Evolutionary conservation across 2,329 filamentous ascomycete species (phyloP).

Genomic region (Trichoderma brevicompactum): DNA sequence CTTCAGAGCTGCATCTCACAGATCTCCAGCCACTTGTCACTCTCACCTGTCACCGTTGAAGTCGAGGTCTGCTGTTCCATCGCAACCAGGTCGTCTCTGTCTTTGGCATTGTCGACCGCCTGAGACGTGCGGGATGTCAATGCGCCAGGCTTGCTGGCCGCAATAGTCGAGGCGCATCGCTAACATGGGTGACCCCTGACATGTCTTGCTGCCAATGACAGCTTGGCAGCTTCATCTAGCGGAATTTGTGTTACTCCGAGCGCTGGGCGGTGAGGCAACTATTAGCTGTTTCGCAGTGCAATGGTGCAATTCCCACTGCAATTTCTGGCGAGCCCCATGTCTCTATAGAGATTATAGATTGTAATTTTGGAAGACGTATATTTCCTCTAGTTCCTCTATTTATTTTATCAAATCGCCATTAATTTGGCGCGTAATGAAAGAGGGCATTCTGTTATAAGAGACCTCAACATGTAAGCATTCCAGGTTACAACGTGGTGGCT

Average conservation of each 20-base stretch:
- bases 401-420: too few species aligned
- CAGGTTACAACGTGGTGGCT: slow-evolving; percentile 15
- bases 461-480: neutral
- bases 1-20: neutral
- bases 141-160: slow-evolving; percentile 23
- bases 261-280: slow-evolving; percentile 34
- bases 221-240: slow-evolving; percentile 10
- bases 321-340: neutral
- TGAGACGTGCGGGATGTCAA: slow-evolving; percentile 23
- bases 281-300: neutral
- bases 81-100: slow-evolving; percentile 39
- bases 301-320: neutral
- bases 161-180: slow-evolving; percentile 23
- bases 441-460: too few species aligned
- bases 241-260: slow-evolving; percentile 39
- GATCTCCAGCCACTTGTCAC: neutral
- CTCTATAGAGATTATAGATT: neutral
- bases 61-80: slow-evolving; percentile 72
- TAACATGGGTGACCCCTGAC: slow-evolving; percentile 25
- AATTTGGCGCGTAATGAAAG: neutral
- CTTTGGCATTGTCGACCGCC: slow-evolving; percentile 39
- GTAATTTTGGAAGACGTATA: too few species aligned
- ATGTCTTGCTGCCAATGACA: slow-evolving; percentile 13
- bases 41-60: slow-evolving; percentile 75
- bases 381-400: too few species aligned